These are phyloP conservation scores for Termitomyces titanicus DNA, from an alignment of 768 basidiomycete genomes.

Conservation along the genomic window DNA sequence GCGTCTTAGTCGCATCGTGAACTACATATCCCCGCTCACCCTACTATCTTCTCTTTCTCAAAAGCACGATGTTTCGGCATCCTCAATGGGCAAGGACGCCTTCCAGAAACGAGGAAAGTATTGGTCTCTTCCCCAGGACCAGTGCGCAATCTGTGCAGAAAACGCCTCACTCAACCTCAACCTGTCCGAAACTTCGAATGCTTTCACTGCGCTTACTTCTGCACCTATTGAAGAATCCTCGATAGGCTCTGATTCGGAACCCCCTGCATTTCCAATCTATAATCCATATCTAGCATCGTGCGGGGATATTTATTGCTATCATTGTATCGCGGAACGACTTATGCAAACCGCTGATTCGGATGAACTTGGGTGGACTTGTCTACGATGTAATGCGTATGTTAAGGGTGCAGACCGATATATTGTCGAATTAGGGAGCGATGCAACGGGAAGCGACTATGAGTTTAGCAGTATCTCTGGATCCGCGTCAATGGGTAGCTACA, in stretches of 20 bases:
- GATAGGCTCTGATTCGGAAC: conserved; percentile 32
- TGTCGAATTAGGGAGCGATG: conserved; percentile 34
- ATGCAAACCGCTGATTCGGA: conserved; percentile 68
- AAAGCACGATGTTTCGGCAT: conserved; percentile 8
- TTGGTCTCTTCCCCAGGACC: conserved; percentile 61
- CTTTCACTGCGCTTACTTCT: conserved; percentile 35
- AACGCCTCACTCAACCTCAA: conserved; percentile 62
- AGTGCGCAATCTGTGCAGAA: conserved; percentile 90
- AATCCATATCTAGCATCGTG: conserved; percentile 84
- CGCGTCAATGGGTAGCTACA: conserved; percentile 50
- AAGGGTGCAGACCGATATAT: conserved; percentile 59
- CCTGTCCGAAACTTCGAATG: conserved; percentile 48
- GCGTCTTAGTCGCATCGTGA: conserved; percentile 38
- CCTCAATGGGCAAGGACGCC: neutral
- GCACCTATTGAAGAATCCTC: conserved; percentile 17
- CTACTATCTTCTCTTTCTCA: conserved; percentile 28
- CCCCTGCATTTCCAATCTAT: conserved; percentile 63
- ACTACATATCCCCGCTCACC: conserved; percentile 24
- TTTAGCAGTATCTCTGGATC: conserved; percentile 61
- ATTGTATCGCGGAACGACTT: conserved; percentile 84
- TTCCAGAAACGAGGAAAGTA: conserved; percentile 53
- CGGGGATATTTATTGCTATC: conserved; percentile 89
- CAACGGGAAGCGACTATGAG: conserved; percentile 53
- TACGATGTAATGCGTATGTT: conserved; percentile 72
- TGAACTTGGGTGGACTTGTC: conserved; percentile 71